Evolutionary conservation across 192 early-diverging fungal genomes (phyloP), one percentile per base, ranked within the genome.

Genomic region (Pecoramyces ruminantium): DNA sequence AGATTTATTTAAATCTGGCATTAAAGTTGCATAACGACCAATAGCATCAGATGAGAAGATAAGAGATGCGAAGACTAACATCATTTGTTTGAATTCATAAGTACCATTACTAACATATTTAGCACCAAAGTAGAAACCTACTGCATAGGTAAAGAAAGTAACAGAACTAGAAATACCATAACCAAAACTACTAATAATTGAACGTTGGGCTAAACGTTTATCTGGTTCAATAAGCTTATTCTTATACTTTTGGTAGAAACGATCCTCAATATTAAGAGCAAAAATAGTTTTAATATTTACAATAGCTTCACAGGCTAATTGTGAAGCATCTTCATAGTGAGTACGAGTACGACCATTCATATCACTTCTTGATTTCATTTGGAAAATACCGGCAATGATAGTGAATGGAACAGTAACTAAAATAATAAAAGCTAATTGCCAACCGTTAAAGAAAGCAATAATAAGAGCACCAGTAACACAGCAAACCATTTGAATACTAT

Each of bases 271-370:
- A 21, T 89, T 93, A 34, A 98, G 87, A 12, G 94, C 87, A 34
- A 93, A 90, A 29, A 98, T 93, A 2, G 96, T 98, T 78, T 94
- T 93, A 30, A 98, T 93, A 79, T 93, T 92, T 27, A 89, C 84
- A 34, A 97, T 92, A 9, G 94, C 93, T 86, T 98, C 95, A 82
- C 90, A 88, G 29, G 95, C 94, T 80, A 94, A 90, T 84, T 95
- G 92, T 80, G 92, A 94, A 25, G 92, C 90, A 30, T 87, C 82
- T 82, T 94, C 93, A 86, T 96, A 94, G 1, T 21, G 25, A 28
- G 14, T 28, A 27, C 77, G n/a, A n/a, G 79, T 16, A 78, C 38
- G 34, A 30, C 81, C 38, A 38, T 17, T 29, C 15, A 78, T 18
- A n/a, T 42, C 18, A 28, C 21, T 21, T 29, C 25, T 80, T 8